Evolutionary conservation across 2,329 filamentous ascomycete species (phyloP), one percentile per base, ranked within the genome.

Genomic region (Talaromyces sp.): DNA sequence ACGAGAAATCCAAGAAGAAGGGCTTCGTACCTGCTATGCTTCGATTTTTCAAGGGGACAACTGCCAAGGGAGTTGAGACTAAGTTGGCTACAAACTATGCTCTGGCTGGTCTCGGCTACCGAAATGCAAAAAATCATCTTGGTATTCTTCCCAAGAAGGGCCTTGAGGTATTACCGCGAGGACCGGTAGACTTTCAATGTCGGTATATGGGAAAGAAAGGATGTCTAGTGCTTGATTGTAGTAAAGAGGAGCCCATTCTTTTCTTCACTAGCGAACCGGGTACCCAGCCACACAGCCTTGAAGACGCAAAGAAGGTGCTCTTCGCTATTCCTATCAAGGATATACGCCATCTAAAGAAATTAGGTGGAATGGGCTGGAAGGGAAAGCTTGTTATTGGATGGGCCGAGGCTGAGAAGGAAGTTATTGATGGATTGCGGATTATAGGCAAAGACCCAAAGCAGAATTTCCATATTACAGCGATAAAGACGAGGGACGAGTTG

Each of bases 331-430:
- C 90, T 0, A 84, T 95, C 3, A 83, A 83, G 0, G 89, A 94
- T 17, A 89, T 96, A 54, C 80, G 75, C 60, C 90, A 93, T 75
- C 73, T 96, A 62, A 90, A 88, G 75, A 96, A 96, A 78, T 81
- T 93, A 1, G 91, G 92, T 4, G 92, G 92, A 0, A 82, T 93
- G 41, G 91, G 91, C 0, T 96, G 91, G 91, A 96, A 95, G 78
- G 87, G 88, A 1, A 94, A 92, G 80, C 79, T 95, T 59, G 84
- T 95, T 1, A 90, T 95, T 0, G 91, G 91, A 0, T 92, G 92
- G 90, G 88, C 90, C 0, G 84, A 92, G 71, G 71, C 73, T 3
- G 85, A 87, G 0, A 83, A 87, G 57, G 88, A 93, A 74, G 86
- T 95, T 35, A 87, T 89, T 0, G 92, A 95, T 78, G 91, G 90